Conservation (phyloP, 1,284 basidiomycete genomes). For the Coniferiporia sulphurascens region DNA sequence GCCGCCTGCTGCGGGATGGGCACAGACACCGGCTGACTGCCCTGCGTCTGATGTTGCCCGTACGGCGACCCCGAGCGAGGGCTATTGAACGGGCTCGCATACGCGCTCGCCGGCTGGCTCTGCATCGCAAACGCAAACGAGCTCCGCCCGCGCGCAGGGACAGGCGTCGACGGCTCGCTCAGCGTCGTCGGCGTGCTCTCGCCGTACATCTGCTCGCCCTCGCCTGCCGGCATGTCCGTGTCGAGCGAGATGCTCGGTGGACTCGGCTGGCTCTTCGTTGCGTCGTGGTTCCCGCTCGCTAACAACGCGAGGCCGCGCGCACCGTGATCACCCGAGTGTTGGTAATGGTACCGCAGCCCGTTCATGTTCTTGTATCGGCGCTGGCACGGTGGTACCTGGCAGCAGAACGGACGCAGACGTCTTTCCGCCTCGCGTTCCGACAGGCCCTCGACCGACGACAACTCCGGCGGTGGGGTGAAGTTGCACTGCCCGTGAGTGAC, state of each 20-base stretch:
- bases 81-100: conserved; percentile 16
- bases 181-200: conserved; percentile 13
- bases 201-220: conserved; percentile 23
- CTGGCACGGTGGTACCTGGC: conserved; percentile 86
- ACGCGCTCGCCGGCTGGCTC: conserved; percentile 18
- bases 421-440: conserved; percentile 79
- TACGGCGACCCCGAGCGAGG: conserved; percentile 10
- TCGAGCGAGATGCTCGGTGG: not conserved
- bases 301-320: conserved; percentile 80
- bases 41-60: conserved; percentile 23
- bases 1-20: conserved; percentile 20
- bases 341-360: conserved; percentile 92
- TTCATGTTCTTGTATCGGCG: conserved; percentile 99
- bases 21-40: conserved; percentile 26
- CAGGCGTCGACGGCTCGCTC: conserved; percentile 12
- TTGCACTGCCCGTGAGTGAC: conserved; percentile 19
- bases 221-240: conserved; percentile 1
- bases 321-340: conserved; percentile 94
- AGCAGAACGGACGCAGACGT: conserved; percentile 79
- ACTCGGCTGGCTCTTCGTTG: conserved; percentile 25
- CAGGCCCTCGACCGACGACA: conserved; percentile 54
- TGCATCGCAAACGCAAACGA: conserved; percentile 7
- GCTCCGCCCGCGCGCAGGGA: not conserved
- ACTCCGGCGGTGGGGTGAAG: conserved; percentile 71
- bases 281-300: conserved; percentile 79